Evolutionary conservation across 179 eudicot genomes (phyloP), one percentile per base, ranked within the genome.

Genomic region (Dionaea muscipula): DNA sequence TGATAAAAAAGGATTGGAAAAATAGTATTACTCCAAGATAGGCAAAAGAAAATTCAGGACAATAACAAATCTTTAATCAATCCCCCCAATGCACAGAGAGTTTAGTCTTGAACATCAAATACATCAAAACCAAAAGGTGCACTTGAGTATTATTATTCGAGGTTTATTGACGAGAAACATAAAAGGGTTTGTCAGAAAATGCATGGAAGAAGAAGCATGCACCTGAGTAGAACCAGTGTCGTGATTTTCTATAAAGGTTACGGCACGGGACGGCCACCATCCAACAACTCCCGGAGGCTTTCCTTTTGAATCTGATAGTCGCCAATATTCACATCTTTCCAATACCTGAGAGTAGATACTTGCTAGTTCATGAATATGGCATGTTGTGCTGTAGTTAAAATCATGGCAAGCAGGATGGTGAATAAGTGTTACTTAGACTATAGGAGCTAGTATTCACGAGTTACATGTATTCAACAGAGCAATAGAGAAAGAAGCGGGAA

Each of bases 221-320:
- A 93, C 99, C 99, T 93, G 99, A 38, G 99, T 93, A 51, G 99
- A 93, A 57, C 99, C 99, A 53, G 99, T 93, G 72, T 93, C 99
- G 66, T 93, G 99, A 78, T 93, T 93, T 69, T 93, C 99, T 55
- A 93, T 88, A 52, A 93, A 93, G 51, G 99, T 93, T 53, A 93
- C 85, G 53, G 96, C 99, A 36, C 99, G 86, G 39, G 99, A 93
- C 3, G 99, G 99, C 99, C 99, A 93, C 99, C 99, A 93, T 28
- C 99, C 99, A 57, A 93, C 68, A 44, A 89, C 99, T 26, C 99
- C 99, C 10, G 99, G 99, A 43, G 96, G 99, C 65, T 83, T 88
- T 56, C 94, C 90, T 57, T 85, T 85, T 58, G 72, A 56, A 70
- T 93, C 99, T 10, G 83, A 70, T 68, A 93, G 64, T 66, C 99